Evolutionary conservation across 768 basidiomycete species (phyloP).

Genomic region (Macrolepiota dolichaula): DNA sequence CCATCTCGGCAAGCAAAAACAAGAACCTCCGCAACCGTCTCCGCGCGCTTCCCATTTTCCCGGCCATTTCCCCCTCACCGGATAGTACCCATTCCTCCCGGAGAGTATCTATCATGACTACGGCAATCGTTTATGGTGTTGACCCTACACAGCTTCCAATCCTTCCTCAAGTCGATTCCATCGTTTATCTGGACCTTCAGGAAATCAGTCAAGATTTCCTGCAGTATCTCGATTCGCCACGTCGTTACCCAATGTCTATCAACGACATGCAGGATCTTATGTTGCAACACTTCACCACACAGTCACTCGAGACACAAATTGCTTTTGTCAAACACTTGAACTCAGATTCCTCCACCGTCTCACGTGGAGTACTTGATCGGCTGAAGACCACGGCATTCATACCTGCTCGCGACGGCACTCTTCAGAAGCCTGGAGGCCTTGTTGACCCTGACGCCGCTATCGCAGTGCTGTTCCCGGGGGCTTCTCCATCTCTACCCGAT

Average conservation of each 20-base stretch:
- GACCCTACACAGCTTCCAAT: neutral
- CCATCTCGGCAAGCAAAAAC: slow-evolving; percentile 8
- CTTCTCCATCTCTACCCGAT: slow-evolving; percentile 14
- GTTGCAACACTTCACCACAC: neutral
- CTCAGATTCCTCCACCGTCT: slow-evolving; percentile 19
- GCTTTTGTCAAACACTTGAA: slow-evolving; percentile 15
- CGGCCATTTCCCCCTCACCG: slow-evolving; percentile 18
- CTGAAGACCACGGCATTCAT: slow-evolving; percentile 28
- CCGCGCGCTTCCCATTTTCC: slow-evolving; percentile 25
- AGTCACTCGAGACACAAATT: slow-evolving; percentile 4
- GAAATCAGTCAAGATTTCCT: slow-evolving; percentile 3
- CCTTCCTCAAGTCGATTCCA: neutral
- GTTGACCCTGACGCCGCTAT: slow-evolving; percentile 30
- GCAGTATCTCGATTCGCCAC: slow-evolving; percentile 18
- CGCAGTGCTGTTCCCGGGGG: slow-evolving; percentile 21
- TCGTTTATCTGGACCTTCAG: slow-evolving; percentile 1
- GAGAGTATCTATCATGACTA: neutral
- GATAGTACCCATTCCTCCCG: neutral
- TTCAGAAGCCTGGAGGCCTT: slow-evolving; percentile 19
- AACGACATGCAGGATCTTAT: slow-evolving; percentile 4
- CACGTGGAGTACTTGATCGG: slow-evolving; percentile 20
- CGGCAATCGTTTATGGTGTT: neutral
- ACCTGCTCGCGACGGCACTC: slow-evolving; percentile 15
- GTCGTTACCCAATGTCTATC: slow-evolving; percentile 10
- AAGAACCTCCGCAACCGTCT: slow-evolving; percentile 10